Conservation (phyloP, 148 eudicot species). For the Amaranthus cruentus region DNA sequence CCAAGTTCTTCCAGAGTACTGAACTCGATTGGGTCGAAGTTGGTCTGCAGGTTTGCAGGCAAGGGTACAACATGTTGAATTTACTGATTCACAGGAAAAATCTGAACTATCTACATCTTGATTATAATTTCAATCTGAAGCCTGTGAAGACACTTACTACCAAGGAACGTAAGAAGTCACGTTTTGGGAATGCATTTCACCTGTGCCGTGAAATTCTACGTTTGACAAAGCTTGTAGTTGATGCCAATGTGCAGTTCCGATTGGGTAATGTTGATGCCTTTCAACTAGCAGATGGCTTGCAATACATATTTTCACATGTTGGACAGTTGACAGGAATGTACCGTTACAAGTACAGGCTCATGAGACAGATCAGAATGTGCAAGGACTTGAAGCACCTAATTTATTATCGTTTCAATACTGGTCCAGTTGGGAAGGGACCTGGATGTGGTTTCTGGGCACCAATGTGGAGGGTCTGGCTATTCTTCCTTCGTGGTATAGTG, state of each 20-base stretch:
- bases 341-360: constrained; percentile 94
- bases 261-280: constrained; percentile 99
- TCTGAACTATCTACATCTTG: constrained; percentile 95
- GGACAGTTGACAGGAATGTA: constrained; percentile 99
- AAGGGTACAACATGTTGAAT: constrained; percentile 98
- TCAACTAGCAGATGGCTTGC: constrained; percentile 98
- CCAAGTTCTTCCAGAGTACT: constrained; percentile 95
- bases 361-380: constrained; percentile 98
- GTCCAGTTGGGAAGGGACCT: constrained; percentile 99
- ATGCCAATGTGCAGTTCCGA: constrained; percentile 97
- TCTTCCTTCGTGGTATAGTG: constrained; percentile 98
- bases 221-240: constrained; percentile 95
- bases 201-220: constrained; percentile 98
- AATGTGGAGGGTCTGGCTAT: constrained; percentile 99
- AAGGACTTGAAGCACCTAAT: constrained; percentile 97
- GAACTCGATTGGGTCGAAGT: constrained; percentile 99
- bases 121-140: constrained; percentile 94
- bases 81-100: constrained; percentile 93
- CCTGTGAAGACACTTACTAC: constrained; percentile 98
- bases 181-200: constrained; percentile 98
- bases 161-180: constrained; percentile 96
- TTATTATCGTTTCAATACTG: constrained; percentile 95
- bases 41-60: constrained; percentile 98
- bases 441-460: constrained; percentile 99
- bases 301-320: constrained; percentile 94